Conservation (phyloP, 768 basidiomycete species). For the Chalciporus piperatus region DNA sequence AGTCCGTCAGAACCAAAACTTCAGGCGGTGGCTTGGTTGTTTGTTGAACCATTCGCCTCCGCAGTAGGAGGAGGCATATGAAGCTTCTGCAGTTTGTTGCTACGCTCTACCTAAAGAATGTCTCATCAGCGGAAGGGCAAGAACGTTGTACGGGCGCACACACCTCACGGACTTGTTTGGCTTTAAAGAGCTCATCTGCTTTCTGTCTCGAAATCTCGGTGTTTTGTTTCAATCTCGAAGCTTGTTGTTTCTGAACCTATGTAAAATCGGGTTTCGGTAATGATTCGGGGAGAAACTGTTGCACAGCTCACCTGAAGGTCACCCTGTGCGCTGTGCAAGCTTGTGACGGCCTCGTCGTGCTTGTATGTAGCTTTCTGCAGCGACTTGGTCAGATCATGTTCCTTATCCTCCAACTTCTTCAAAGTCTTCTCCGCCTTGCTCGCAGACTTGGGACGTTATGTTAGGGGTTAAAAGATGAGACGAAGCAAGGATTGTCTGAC, state of each 20-base stretch:
- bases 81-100: conserved; percentile 13
- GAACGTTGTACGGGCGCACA: background rate
- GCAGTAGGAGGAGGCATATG: background rate
- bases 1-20: background rate
- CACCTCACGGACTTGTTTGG: conserved; percentile 24
- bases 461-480: background rate
- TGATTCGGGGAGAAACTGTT: background rate
- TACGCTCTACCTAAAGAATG: conserved; percentile 18
- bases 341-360: conserved; percentile 48
- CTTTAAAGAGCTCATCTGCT: conserved; percentile 19
- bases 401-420: conserved; percentile 48
- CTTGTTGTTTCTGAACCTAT: conserved; percentile 28
- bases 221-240: conserved; percentile 15
- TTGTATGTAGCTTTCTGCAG: conserved; percentile 51
- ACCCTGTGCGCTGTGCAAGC: conserved; percentile 41
- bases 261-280: background rate
- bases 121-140: background rate
- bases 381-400: conserved; percentile 48
- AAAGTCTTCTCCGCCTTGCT: conserved; percentile 47
- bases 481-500: conserved; percentile 25
- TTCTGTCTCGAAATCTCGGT: conserved; percentile 17
- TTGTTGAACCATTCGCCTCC: background rate
- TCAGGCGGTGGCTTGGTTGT: background rate
- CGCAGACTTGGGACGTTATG: conserved; percentile 31
- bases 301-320: conserved; percentile 39